phyloP scores from a whole-genome alignment of 352 stramenopile genomes.

The Pythium folliculosum region DNA sequence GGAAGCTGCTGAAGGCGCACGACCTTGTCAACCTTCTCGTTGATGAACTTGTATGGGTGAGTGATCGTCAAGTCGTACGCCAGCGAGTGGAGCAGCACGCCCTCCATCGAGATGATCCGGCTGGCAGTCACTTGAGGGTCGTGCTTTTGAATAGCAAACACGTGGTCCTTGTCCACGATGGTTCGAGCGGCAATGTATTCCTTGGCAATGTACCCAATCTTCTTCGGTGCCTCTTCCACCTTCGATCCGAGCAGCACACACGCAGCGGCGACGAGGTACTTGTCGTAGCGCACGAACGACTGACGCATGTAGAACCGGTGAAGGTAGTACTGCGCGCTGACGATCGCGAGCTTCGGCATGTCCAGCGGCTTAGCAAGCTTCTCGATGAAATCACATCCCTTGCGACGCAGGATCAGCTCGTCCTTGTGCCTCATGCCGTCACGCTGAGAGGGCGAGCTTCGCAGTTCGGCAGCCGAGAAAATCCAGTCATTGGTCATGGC shows the following conservation, averaged over 20 bases:
- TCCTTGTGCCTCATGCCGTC: constrained; percentile 81
- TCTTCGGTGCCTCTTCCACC: constrained; percentile 81
- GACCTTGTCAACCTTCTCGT: constrained; percentile 85
- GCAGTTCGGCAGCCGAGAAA: constrained; percentile 73
- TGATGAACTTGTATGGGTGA: constrained; percentile 88
- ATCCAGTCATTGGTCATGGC: constrained; percentile 74
- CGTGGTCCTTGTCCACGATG: constrained; percentile 70
- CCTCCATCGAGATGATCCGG: constrained; percentile 87
- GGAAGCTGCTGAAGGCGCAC: constrained; percentile 62
- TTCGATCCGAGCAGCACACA: constrained; percentile 86
- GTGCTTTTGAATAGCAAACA: constrained; percentile 79
- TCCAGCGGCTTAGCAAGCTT: constrained; percentile 81
- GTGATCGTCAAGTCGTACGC: constrained; percentile 83
- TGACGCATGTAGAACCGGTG: constrained; percentile 88
- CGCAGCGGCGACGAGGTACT: constrained; percentile 78
- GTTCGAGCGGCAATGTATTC: constrained; percentile 76
- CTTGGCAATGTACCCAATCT: constrained; percentile 72
- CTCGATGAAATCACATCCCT: constrained; percentile 85
- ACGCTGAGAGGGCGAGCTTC: constrained; percentile 58
- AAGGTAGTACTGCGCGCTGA: constrained; percentile 86
- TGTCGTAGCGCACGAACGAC: constrained; percentile 84
- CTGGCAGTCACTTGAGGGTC: constrained; percentile 61
- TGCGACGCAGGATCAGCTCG: constrained; percentile 68
- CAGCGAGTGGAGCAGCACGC: constrained; percentile 78
- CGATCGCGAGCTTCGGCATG: constrained; percentile 80